Percentiles rank a stretch among this genome's conserved stretches.
phyloP scores from a whole-genome alignment of 1,284 basidiomycete genomes.

The Mrakiaceae sp. region DNA sequence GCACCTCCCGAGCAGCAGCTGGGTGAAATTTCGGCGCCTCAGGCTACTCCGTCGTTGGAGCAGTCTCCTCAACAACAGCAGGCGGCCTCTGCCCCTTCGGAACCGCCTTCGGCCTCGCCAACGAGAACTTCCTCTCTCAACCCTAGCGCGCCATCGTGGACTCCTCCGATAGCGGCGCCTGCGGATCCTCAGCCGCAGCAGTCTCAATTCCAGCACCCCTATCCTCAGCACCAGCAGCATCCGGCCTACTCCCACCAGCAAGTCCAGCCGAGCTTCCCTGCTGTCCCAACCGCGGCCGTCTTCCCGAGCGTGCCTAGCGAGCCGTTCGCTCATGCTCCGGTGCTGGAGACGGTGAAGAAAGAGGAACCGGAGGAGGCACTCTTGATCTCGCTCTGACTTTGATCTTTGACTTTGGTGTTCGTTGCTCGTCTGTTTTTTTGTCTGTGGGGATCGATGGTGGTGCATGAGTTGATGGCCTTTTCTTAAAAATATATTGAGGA shows the following conservation, averaged over 20 bases:
- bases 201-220: neutral
- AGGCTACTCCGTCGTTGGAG: constrained; percentile 14
- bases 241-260: constrained; percentile 29
- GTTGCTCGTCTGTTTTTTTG: neutral
- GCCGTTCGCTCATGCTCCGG: constrained; percentile 26
- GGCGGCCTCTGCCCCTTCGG: constrained; percentile 25
- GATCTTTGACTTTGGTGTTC: neutral
- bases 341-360: constrained; percentile 36
- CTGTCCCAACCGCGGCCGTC: constrained; percentile 31
- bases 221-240: neutral
- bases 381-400: constrained; percentile 46
- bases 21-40: constrained; percentile 8
- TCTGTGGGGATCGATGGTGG: neutral
- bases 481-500: too few species aligned
- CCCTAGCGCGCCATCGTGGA: constrained; percentile 11
- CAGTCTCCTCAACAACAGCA: constrained; percentile 4
- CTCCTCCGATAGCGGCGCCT: constrained; percentile 11
- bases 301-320: constrained; percentile 41
- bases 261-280: neutral
- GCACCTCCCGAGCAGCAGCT: neutral
- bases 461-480: too few species aligned
- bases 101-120: constrained; percentile 21
- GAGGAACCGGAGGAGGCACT: constrained; percentile 69
- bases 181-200: neutral
- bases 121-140: constrained; percentile 21